Percentiles rank a stretch among this genome's conserved stretches.
Conservation (phyloP, 2,329 filamentous ascomycete species). For the Fusarium sp. region DNA sequence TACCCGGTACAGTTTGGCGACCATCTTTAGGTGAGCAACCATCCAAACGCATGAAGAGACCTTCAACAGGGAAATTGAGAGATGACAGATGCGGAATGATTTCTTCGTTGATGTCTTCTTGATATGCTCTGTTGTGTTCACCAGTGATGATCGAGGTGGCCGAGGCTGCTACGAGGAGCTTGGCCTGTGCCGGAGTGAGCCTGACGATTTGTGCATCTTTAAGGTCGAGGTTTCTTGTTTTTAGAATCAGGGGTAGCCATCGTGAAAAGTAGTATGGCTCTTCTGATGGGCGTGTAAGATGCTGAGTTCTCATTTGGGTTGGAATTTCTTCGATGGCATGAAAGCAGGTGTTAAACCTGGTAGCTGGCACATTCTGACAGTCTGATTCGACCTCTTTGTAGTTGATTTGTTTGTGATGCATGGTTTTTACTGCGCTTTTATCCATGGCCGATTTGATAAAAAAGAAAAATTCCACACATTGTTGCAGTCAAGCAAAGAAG, state of each 20-base stretch:
- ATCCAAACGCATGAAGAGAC: conserved; percentile 59
- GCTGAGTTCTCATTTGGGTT: neutral
- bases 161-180: conserved; percentile 49
- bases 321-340: conserved; percentile 2
- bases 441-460: neutral
- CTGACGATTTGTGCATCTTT: conserved; percentile 47
- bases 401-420: neutral
- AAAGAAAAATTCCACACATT: neutral
- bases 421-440: neutral
- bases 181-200: conserved; percentile 48
- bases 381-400: conserved; percentile 7
- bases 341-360: conserved; percentile 26
- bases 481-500: neutral
- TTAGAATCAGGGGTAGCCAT: conserved; percentile 57
- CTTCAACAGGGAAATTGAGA: conserved; percentile 49
- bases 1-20: conserved; percentile 36
- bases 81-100: conserved; percentile 44
- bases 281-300: conserved; percentile 35
- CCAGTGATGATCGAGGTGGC: conserved; percentile 45
- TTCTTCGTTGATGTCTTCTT: conserved; percentile 40
- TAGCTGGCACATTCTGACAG: conserved; percentile 5
- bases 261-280: conserved; percentile 55
- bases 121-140: conserved; percentile 9
- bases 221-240: conserved; percentile 48
- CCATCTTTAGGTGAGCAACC: conserved; percentile 60